phyloP scores from a whole-genome alignment of 2,329 filamentous ascomycete genomes.

The Ophiostoma ulmi region DNA sequence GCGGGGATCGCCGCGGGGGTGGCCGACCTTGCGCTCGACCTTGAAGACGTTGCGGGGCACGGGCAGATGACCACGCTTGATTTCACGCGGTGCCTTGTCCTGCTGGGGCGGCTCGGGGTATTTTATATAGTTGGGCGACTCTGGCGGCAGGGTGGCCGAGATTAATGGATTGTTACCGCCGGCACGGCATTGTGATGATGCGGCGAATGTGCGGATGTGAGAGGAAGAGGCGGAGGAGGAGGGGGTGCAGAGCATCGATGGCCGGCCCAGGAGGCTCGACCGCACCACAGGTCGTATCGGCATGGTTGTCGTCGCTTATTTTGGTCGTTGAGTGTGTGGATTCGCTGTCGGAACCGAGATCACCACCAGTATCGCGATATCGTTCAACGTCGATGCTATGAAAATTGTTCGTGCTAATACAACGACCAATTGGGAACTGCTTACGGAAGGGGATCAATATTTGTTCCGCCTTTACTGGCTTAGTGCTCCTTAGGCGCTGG shows the following conservation, averaged over 20 bases:
- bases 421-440: slow-evolving; percentile 3
- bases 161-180: slow-evolving; percentile 24
- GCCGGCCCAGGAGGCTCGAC: slow-evolving; percentile 21
- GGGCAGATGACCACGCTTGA: slow-evolving; percentile 73
- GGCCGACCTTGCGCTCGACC: slow-evolving; percentile 24
- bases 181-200: slow-evolving; percentile 25
- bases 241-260: slow-evolving; percentile 5
- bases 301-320: slow-evolving; percentile 21
- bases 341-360: not conserved
- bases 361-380: slow-evolving; percentile 3
- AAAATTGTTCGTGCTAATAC: slow-evolving; percentile 22
- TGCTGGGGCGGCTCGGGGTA: slow-evolving; percentile 73
- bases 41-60: slow-evolving; percentile 77
- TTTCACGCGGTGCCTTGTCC: slow-evolving; percentile 43
- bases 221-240: not conserved
- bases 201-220: slow-evolving; percentile 5
- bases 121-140: slow-evolving; percentile 83
- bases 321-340: not conserved
- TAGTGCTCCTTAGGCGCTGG: not conserved
- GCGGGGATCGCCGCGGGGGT: not conserved
- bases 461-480: slow-evolving; percentile 9
- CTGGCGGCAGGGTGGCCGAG: slow-evolving; percentile 55
- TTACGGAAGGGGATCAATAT: slow-evolving; percentile 18
- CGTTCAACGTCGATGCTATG: slow-evolving; percentile 16
- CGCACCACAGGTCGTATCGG: slow-evolving; percentile 23